phyloP scores from a whole-genome alignment of 805 yeast species.

The Cyberlindnera euphorbiae region DNA sequence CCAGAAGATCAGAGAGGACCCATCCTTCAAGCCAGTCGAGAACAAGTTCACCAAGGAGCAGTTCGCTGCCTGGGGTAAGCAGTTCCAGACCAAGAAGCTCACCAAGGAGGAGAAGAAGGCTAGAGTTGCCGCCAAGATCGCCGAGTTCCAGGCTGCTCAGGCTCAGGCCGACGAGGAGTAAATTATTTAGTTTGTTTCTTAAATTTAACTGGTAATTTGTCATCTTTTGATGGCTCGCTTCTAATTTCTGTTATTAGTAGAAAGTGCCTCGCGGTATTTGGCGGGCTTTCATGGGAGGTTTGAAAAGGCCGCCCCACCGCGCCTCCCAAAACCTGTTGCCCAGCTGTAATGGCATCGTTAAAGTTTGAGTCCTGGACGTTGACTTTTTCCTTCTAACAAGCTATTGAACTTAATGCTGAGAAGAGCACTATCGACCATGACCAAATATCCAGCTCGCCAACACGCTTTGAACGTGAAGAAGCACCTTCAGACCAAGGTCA shows the following conservation, averaged over 20 bases:
- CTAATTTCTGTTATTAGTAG: too few relatives aligned
- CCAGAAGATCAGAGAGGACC: conserved; percentile 94
- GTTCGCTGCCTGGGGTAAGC: conserved; percentile 95
- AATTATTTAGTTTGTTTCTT: conserved; percentile 4
- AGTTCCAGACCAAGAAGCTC: conserved; percentile 84
- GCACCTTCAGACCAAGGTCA: conserved; percentile 29
- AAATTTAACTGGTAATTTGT: too few relatives aligned
- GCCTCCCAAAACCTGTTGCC: too few relatives aligned
- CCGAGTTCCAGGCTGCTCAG: conserved; percentile 60
- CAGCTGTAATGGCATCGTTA: too few relatives aligned
- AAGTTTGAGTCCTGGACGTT: too few relatives aligned
- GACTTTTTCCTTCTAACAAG: too few relatives aligned
- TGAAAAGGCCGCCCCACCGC: conserved; percentile 1
- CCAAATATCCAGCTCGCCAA: conserved; percentile 76
- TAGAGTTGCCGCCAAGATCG: conserved; percentile 88
- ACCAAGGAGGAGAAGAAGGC: conserved; percentile 89
- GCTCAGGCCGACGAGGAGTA: conserved; percentile 20
- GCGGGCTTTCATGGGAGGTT: too few relatives aligned
- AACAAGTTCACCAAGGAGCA: conserved; percentile 95
- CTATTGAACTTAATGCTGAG: too few relatives aligned
- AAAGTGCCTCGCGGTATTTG: too few relatives aligned
- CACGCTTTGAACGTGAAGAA: conserved; percentile 58
- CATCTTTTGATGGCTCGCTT: too few relatives aligned
- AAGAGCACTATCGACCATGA: conserved; percentile 15
- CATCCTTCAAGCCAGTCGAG: conserved; percentile 82